Base-by-base conservation (phyloP, 352 stramenopile species). In the Phytophthora hybrid region DNA sequence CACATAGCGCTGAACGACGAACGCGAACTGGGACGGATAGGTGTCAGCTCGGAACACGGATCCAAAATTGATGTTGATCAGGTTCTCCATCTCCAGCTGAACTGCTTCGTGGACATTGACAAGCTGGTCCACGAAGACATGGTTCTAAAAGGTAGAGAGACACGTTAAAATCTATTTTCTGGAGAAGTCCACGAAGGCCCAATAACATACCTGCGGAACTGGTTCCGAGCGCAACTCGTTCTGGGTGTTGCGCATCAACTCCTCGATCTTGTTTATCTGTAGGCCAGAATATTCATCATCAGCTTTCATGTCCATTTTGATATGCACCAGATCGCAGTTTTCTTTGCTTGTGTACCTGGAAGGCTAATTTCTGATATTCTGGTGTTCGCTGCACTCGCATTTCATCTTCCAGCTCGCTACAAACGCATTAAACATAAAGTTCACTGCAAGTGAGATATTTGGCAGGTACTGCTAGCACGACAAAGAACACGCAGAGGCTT, bases 11-110 rank as follows among this genome's bases (percentile, higher is more conserved):
- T 93, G 88, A 63, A 96, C 85, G 67, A 86, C 92, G 71, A 94
- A 97, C 7, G 90, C 87, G 66, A 96, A 97, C 57, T 97, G 82
- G 23, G 89, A 95, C 14, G 91, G 89, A 66, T 97, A 92, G 53
- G 86, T 87, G 57, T 92, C 86, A 21, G 86, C 89, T 49, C 90
- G 79, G 76, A 97, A 97, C 19, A 97, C 89, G 1, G 88, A 96
- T 55, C 91, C 91, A 70, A 97, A 97, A 74, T 94, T 95, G 34
- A 69, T 73, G 77, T 97, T 96, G 79, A 96, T 89, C 70, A 93
- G 77, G 57, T 83, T 72, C 69, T 94, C 88, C 84, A 97, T 94
- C 39, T 78, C 73, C 56, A 73, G 83, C 69, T 92, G 86, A 61
- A 93, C 81, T 54, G 81, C 76, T 52, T 84, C 71, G 63, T 92